Conservation (phyloP, 177 flowering plant species). For the Telopea speciosissima region DNA sequence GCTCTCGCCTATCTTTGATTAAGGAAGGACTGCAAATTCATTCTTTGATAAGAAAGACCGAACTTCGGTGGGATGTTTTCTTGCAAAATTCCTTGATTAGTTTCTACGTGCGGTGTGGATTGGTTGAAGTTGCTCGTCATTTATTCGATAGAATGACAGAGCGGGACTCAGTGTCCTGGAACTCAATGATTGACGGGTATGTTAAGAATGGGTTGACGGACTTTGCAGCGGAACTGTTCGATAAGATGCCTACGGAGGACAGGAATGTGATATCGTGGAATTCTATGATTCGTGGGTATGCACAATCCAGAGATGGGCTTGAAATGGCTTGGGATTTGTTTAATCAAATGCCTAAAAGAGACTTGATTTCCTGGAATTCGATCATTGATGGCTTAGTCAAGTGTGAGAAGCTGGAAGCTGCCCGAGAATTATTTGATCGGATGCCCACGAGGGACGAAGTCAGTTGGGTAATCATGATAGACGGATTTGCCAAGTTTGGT, state of each 20-base stretch:
- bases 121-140: constrained; percentile 28
- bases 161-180: constrained; percentile 53
- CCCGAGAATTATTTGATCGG: constrained; percentile 32
- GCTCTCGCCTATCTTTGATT: constrained; percentile 35
- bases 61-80: constrained; percentile 35
- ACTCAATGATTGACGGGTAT: constrained; percentile 59
- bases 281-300: constrained; percentile 44
- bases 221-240: constrained; percentile 38
- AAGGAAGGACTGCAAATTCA: constrained; percentile 54
- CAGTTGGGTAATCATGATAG: constrained; percentile 52
- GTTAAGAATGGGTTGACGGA: constrained; percentile 39
- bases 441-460: constrained; percentile 53
- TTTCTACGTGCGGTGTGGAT: constrained; percentile 38
- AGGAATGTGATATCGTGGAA: constrained; percentile 56
- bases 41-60: constrained; percentile 38
- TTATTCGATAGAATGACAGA: constrained; percentile 46
- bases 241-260: constrained; percentile 33
- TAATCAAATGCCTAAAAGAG: constrained; percentile 48
- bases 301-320: constrained; percentile 27
- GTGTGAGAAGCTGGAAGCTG: constrained; percentile 39
- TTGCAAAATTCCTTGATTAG: constrained; percentile 45
- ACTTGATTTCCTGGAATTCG: constrained; percentile 56
- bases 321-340: constrained; percentile 40
- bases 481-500: constrained; percentile 52
- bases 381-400: constrained; percentile 52